Evolutionary conservation across 352 stramenopile species (phyloP).

Genomic region (Chrysophaeum taylorii): DNA sequence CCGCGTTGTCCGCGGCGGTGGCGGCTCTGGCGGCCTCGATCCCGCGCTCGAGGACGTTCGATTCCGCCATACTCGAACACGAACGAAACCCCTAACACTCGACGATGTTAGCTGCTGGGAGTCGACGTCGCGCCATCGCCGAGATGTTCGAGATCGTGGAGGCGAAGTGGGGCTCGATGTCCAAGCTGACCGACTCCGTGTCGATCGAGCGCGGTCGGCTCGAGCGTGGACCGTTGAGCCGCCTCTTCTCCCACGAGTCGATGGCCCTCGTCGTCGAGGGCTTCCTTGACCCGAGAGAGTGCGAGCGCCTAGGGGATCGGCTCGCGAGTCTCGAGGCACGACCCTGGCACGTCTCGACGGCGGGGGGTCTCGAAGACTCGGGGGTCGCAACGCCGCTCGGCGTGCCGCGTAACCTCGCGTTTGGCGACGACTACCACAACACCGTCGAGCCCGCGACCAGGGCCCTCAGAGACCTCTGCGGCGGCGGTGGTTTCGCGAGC

Average conservation of each 20-base stretch:
- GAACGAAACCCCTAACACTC: too few relatives aligned
- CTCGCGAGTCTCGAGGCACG: conserved; percentile 2
- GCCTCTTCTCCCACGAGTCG: background rate
- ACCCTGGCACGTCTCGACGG: conserved; percentile 62
- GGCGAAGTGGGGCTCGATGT: background rate
- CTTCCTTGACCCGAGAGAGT: conserved; percentile 25
- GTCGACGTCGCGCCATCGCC: too few relatives aligned
- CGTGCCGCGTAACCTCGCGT: conserved; percentile 18
- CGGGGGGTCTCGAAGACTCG: conserved; percentile 49
- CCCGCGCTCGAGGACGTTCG: too few relatives aligned
- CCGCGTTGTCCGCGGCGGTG: too few relatives aligned
- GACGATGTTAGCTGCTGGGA: too few relatives aligned
- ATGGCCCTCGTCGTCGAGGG: background rate
- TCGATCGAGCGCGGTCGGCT: background rate
- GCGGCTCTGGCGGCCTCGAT: too few relatives aligned
- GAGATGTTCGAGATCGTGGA: background rate
- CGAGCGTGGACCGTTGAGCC: background rate
- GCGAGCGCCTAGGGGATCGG: conserved; percentile 18
- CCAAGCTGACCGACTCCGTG: background rate
- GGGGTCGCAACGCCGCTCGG: conserved; percentile 38
- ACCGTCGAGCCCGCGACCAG: conserved; percentile 25
- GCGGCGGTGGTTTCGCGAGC: background rate
- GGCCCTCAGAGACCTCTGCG: conserved; percentile 23
- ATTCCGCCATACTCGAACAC: too few relatives aligned
- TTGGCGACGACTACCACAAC: conserved; percentile 36